Base-by-base conservation (phyloP, 768 basidiomycete genomes). In the Boletus reticulatus region DNA sequence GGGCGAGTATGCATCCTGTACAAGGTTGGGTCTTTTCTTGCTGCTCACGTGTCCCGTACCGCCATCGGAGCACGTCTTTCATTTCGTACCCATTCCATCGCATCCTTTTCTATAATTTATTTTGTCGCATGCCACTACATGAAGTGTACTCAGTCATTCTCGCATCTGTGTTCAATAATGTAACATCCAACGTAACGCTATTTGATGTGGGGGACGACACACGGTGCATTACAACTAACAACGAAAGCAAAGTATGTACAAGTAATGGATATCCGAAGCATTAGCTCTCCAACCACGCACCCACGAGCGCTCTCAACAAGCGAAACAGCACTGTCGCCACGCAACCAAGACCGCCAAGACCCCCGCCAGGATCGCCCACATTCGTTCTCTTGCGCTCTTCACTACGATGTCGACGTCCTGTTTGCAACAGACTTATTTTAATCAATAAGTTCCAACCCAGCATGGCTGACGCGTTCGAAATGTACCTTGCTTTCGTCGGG, bases 401-500 rank as follows among this genome's bases (percentile, higher is more conserved):
- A 13, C 47, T 17, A 20, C 16, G 8, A 10, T 22, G 22, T 22
- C 22, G 4, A 16, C 53, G n/a, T 1, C n/a, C 58, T 67, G 48
- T 19, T 51, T 16, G 14, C 32, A 38, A 6, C 11, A 17, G 27
- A 43, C 58, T 57, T 60, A 5, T 10, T 29, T 29, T 29, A 14
- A 54, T 70, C 43, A 70, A 49, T 56, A 60, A 57, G 56, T 16
- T 39, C 38, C 38, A 29, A 22, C 27, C n/a, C 20, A 22, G 32
- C 6, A 24, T 27, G 19, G 13, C 17, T 9, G 22, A 20, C 11
- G 8, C 10, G 27, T 44, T 16, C 5, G 7, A 43, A 39, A 49
- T 37, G 16, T 42, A 64, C 64, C 54, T 62, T 50, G 49, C 11
- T 39, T 34, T 61, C 52, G 31, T 43, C 52, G 7, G 59, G 56